A percentile compares a stretch with the other conserved stretches of the same genome.
Conservation (phyloP, 1,284 basidiomycete genomes). For the Pyrrhoderma noxium region DNA sequence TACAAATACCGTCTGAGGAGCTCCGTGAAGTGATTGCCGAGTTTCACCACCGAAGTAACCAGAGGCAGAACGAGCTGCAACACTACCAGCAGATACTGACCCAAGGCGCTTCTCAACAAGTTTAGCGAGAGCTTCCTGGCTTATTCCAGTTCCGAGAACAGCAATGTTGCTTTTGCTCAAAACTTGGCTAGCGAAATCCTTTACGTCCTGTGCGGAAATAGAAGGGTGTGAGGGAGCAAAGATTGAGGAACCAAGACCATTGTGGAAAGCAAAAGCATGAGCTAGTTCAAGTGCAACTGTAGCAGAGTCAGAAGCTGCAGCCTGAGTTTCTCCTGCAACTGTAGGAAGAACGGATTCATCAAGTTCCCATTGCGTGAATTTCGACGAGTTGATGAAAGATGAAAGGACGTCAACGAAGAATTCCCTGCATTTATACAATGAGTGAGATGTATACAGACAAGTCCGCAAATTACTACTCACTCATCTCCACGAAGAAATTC, state of each 20-base stretch:
- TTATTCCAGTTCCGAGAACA: constrained; percentile 81
- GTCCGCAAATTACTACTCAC: constrained; percentile 69
- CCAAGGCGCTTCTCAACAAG: constrained; percentile 70
- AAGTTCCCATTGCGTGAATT: constrained; percentile 82
- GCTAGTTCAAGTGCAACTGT: constrained; percentile 74
- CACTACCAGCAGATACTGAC: constrained; percentile 35
- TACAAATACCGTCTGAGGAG: constrained; percentile 72
- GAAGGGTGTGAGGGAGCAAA: constrained; percentile 68
- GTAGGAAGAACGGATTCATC: constrained; percentile 78
- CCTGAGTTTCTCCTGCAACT: constrained; percentile 61
- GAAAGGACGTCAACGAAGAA: constrained; percentile 86
- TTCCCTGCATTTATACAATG: constrained; percentile 38
- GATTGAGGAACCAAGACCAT: constrained; percentile 82
- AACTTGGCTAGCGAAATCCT: constrained; percentile 61
- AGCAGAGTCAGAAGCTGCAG: constrained; percentile 55
- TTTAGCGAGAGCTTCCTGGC: constrained; percentile 57
- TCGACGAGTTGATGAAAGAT: constrained; percentile 75
- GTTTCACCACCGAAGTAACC: constrained; percentile 84
- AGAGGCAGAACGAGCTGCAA: constrained; percentile 34
- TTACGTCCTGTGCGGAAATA: constrained; percentile 63
- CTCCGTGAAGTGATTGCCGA: constrained; percentile 55
- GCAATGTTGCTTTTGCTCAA: constrained; percentile 78
- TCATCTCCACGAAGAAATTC: constrained; percentile 96
- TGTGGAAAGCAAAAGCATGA: constrained; percentile 85
- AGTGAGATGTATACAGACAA: too few relatives aligned